phyloP scores from a whole-genome alignment of 352 stramenopile species.

The Phytophthora palmivora region DNA sequence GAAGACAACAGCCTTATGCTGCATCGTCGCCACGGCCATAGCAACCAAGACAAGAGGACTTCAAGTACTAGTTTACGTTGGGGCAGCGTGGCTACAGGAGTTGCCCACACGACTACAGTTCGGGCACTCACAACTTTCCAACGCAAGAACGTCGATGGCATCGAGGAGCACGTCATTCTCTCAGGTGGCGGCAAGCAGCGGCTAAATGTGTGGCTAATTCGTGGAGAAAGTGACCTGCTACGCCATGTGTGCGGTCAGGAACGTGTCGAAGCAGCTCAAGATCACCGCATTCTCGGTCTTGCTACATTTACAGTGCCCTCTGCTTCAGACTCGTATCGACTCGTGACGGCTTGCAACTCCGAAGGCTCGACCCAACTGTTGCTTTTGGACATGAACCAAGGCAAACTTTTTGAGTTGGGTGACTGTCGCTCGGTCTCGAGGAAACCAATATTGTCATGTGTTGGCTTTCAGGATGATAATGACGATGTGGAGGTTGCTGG shows the following conservation, averaged over 20 bases:
- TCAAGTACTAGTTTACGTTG: slow-evolving; percentile 36
- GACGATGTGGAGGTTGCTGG: slow-evolving; percentile 35
- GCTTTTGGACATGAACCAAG: slow-evolving; percentile 53
- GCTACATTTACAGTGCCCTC: slow-evolving; percentile 53
- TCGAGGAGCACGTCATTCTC: slow-evolving; percentile 58
- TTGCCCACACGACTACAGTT: slow-evolving; percentile 86
- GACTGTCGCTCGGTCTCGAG: slow-evolving; percentile 60
- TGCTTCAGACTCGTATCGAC: slow-evolving; percentile 39
- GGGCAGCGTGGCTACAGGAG: slow-evolving; percentile 56
- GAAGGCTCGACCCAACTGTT: slow-evolving; percentile 75
- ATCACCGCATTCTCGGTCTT: slow-evolving; percentile 86
- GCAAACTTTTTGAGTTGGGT: slow-evolving; percentile 51
- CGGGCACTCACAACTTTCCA: slow-evolving; percentile 66
- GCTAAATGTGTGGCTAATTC: slow-evolving; percentile 77
- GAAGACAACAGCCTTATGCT: slow-evolving; percentile 89
- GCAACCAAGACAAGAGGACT: slow-evolving; percentile 11
- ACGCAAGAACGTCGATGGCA: slow-evolving; percentile 17
- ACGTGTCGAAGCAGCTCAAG: slow-evolving; percentile 59
- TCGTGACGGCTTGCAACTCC: slow-evolving; percentile 79
- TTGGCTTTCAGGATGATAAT: slow-evolving; percentile 42
- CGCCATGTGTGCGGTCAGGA: slow-evolving; percentile 75
- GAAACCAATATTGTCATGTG: slow-evolving; percentile 85
- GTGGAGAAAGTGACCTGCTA: slow-evolving; percentile 38
- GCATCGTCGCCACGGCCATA: slow-evolving; percentile 38
- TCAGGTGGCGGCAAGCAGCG: slow-evolving; percentile 85